Conservation (phyloP, 83 land plant species). For the Picea mariana region DNA sequence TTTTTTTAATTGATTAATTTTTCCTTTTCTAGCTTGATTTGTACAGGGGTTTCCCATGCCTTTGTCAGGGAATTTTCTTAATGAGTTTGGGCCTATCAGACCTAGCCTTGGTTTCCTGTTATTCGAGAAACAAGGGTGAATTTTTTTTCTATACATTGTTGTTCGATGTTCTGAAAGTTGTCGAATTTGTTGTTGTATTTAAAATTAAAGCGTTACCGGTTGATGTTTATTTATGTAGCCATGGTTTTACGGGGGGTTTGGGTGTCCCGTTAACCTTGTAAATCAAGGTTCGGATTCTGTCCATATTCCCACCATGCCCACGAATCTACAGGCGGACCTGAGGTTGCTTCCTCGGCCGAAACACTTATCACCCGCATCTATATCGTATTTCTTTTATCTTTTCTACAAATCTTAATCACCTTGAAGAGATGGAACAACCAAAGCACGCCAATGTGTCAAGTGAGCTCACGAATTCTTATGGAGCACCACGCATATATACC, state of each 20-base stretch:
- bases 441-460: no score
- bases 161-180: conserved; percentile 42
- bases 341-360: no score
- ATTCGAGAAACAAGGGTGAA: conserved; percentile 52
- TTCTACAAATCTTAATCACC: no score
- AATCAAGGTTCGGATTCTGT: conserved; percentile 25
- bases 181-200: conserved; percentile 31
- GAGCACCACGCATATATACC: no score
- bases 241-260: background rate
- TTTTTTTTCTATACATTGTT: conserved; percentile 40
- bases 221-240: conserved; percentile 21
- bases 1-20: no score
- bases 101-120: conserved; percentile 55
- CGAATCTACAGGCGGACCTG: no score
- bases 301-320: no score
- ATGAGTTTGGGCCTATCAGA: background rate
- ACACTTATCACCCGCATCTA: no score
- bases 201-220: conserved; percentile 34
- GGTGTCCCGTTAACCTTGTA: background rate
- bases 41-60: background rate
- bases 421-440: no score
- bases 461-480: no score
- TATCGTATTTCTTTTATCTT: no score
- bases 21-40: no score
- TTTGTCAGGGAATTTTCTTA: background rate